Percentiles rank a stretch among this genome's conserved stretches.
These are phyloP conservation scores for Dryas integrifolia DNA, from an alignment of 331 rosid species.

Conservation along the genomic window DNA sequence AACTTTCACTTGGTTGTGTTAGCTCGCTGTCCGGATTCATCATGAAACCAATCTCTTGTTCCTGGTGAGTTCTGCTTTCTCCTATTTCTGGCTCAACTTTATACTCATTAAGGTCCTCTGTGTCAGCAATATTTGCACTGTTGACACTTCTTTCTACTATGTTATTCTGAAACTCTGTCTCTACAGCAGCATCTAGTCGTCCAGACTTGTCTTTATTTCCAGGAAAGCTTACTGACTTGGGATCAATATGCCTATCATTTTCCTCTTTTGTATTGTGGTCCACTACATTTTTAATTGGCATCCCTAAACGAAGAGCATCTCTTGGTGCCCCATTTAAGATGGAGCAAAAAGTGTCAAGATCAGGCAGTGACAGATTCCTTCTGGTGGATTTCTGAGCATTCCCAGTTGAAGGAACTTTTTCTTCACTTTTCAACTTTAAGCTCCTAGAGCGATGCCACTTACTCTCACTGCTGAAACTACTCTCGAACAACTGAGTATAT, in stretches of 20 bases:
- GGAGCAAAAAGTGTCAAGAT: conserved; percentile 63
- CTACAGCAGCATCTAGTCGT: conserved; percentile 29
- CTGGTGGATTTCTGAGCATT: conserved; percentile 41
- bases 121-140: conserved; percentile 21
- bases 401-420: conserved; percentile 36
- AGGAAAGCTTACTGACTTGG: conserved; percentile 35
- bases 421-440: conserved; percentile 55
- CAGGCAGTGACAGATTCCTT: conserved; percentile 77
- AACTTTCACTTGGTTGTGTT: conserved; percentile 13
- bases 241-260: conserved; percentile 30
- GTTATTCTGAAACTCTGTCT: conserved; percentile 35
- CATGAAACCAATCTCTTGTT: conserved; percentile 24
- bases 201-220: conserved; percentile 19
- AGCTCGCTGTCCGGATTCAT: conserved; percentile 31
- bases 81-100: conserved; percentile 19
- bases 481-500: conserved; percentile 66
- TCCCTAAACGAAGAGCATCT: conserved; percentile 37
- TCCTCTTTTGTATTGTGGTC: conserved; percentile 23
- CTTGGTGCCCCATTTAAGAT: conserved; percentile 50
- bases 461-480: conserved; percentile 38
- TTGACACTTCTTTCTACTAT: conserved; percentile 23
- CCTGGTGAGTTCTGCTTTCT: conserved; percentile 32
- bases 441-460: conserved; percentile 56
- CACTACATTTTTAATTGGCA: conserved; percentile 27
- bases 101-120: conserved; percentile 26